These are phyloP conservation scores for Prunus campanulata DNA, from an alignment of 306 rosid species.

Conservation along the genomic window DNA sequence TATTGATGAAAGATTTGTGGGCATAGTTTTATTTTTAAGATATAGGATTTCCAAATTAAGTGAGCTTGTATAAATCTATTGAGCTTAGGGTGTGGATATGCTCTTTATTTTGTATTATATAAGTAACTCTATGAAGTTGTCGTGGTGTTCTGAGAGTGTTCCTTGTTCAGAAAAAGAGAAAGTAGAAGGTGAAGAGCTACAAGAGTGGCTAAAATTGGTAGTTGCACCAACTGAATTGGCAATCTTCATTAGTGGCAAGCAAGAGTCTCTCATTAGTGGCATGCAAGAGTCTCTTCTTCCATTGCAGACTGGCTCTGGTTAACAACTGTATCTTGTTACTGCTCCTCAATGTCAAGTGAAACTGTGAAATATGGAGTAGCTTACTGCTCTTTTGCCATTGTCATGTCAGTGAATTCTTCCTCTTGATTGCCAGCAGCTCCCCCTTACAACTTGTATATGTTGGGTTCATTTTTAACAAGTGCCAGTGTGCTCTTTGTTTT, in stretches of 20 bases:
- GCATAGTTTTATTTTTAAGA: background rate
- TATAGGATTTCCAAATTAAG: background rate
- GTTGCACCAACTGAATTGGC: constrained; percentile 82
- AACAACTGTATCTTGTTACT: constrained; percentile 15
- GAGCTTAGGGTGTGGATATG: background rate
- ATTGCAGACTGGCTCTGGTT: constrained; percentile 35
- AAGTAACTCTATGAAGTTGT: constrained; percentile 9
- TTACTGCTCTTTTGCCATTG: constrained; percentile 20
- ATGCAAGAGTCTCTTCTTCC: constrained; percentile 61
- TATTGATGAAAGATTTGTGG: background rate
- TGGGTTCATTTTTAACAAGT: constrained; percentile 36
- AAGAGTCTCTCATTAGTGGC: constrained; percentile 44
- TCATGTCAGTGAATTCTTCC: constrained; percentile 34
- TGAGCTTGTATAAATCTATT: background rate
- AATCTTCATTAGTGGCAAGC: constrained; percentile 55
- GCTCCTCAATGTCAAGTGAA: constrained; percentile 26
- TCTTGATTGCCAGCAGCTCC: constrained; percentile 31
- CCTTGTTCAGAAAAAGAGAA: constrained; percentile 76
- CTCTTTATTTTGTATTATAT: background rate
- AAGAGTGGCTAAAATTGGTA: constrained; percentile 77
- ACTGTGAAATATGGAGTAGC: constrained; percentile 29
- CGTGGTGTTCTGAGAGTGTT: constrained; percentile 31
- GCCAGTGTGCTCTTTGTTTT: constrained; percentile 33
- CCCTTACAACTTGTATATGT: constrained; percentile 46
- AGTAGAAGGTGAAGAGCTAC: constrained; percentile 91